Evolutionary conservation across 371 early-diverging fungal species (phyloP).

Genomic region (Saksenaea vasiformis): DNA sequence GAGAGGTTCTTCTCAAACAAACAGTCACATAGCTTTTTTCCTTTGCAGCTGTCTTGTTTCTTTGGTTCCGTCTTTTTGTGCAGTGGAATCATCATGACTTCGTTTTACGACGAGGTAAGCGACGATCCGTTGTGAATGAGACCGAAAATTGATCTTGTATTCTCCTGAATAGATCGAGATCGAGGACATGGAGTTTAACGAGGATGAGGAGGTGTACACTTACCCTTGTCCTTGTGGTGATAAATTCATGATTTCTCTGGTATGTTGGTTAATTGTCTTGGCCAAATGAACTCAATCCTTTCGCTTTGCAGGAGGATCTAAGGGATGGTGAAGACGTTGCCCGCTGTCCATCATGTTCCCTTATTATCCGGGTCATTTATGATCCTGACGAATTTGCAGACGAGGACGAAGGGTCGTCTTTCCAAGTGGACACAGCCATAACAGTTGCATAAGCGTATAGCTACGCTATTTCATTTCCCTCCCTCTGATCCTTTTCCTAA

Average conservation of each 20-base stretch:
- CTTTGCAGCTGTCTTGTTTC: neutral
- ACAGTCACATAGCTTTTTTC: neutral
- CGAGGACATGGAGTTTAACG: constrained; percentile 96
- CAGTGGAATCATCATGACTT: constrained; percentile 17
- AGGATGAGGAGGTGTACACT: constrained; percentile 79
- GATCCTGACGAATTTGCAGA: constrained; percentile 74
- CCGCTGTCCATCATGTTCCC: constrained; percentile 95
- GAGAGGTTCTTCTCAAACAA: too few species aligned
- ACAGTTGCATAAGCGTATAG: constrained; percentile 28
- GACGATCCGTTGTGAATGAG: neutral
- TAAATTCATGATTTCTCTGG: constrained; percentile 88
- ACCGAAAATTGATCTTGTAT: neutral
- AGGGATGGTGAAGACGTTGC: constrained; percentile 93
- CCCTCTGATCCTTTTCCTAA: constrained; percentile 8
- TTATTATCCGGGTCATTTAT: constrained; percentile 87
- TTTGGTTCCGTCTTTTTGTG: neutral
- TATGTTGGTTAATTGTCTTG: constrained; percentile 15
- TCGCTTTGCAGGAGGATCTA: constrained; percentile 72
- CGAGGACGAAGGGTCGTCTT: constrained; percentile 44
- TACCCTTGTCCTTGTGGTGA: constrained; percentile 99
- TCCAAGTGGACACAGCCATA: constrained; percentile 36
- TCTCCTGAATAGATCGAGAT: constrained; percentile 72
- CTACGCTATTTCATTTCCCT: neutral
- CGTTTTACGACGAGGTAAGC: constrained; percentile 37
- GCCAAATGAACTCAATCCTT: neutral